Conservation (phyloP, 371 early-diverging fungal genomes). For the Mortierella sp. region DNA sequence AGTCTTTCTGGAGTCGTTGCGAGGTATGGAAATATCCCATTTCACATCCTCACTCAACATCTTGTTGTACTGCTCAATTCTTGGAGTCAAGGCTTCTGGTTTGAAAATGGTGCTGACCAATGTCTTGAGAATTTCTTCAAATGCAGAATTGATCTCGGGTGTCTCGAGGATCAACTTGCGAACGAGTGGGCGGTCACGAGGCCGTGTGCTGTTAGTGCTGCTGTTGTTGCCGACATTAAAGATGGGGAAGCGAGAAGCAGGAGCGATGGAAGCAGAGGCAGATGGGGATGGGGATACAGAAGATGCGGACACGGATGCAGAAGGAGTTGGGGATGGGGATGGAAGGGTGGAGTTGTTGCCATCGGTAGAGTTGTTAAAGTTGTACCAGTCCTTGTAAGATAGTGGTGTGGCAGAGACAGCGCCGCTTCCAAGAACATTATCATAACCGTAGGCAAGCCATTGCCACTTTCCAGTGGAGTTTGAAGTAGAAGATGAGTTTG, state of each 20-base stretch:
- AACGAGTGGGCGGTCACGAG: constrained; percentile 32
- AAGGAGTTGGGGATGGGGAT: too few relatives aligned
- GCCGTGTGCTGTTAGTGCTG: background rate
- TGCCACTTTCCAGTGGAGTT: constrained; percentile 35
- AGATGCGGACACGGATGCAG: too few relatives aligned
- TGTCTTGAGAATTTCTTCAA: constrained; percentile 62
- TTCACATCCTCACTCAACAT: constrained; percentile 63
- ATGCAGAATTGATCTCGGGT: constrained; percentile 57
- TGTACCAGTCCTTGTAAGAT: background rate
- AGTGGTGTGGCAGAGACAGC: background rate
- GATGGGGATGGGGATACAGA: too few relatives aligned
- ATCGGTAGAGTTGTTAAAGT: background rate
- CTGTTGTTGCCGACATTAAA: background rate
- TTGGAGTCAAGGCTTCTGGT: too few relatives aligned
- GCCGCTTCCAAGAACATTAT: background rate
- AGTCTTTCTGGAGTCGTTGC: too few relatives aligned
- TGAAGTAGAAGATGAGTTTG: background rate
- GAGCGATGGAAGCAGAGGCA: too few relatives aligned
- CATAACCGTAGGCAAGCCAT: background rate
- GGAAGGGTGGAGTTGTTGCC: background rate
- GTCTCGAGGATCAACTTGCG: constrained; percentile 51
- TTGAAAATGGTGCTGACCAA: constrained; percentile 64
- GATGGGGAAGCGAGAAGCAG: too few relatives aligned
- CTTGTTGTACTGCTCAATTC: constrained; percentile 58
- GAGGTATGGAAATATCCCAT: constrained; percentile 58